Evolutionary conservation across 1,284 basidiomycete genomes (phyloP).

Genomic region (Ganoderma meredithae): DNA sequence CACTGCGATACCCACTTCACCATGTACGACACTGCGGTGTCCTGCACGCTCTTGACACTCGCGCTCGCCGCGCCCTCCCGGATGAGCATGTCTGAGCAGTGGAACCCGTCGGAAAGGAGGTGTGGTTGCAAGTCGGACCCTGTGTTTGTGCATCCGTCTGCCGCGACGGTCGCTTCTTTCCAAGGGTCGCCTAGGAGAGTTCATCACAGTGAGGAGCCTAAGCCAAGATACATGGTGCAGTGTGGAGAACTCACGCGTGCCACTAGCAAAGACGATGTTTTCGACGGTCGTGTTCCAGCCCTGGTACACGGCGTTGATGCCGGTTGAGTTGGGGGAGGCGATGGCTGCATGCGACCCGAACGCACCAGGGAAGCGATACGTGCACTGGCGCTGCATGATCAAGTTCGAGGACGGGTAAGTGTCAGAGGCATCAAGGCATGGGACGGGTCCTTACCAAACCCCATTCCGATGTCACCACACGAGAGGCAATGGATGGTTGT

Average conservation of each 20-base stretch:
- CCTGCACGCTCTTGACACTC: constrained; percentile 59
- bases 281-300: constrained; percentile 67
- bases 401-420: not conserved
- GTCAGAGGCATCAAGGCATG: constrained; percentile 23
- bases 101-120: constrained; percentile 64
- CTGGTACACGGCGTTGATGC: constrained; percentile 55
- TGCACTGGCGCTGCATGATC: constrained; percentile 60
- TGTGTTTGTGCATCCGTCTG: constrained; percentile 48
- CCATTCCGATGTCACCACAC: constrained; percentile 60
- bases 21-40: constrained; percentile 42
- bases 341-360: constrained; percentile 43
- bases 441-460: constrained; percentile 50
- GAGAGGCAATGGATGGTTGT: constrained; percentile 58
- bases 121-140: constrained; percentile 63
- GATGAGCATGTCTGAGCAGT: constrained; percentile 62
- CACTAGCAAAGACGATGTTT: constrained; percentile 72
- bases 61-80: constrained; percentile 50
- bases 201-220: no score
- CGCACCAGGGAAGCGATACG: constrained; percentile 59
- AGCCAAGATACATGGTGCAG: not conserved
- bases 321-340: constrained; percentile 42
- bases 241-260: constrained; percentile 54
- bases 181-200: constrained; percentile 77
- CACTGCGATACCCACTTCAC: constrained; percentile 30
- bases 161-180: constrained; percentile 70